Evolutionary conservation across 371 early-diverging fungal species (phyloP).

Genomic region (Rhizopus arrhizus): DNA sequence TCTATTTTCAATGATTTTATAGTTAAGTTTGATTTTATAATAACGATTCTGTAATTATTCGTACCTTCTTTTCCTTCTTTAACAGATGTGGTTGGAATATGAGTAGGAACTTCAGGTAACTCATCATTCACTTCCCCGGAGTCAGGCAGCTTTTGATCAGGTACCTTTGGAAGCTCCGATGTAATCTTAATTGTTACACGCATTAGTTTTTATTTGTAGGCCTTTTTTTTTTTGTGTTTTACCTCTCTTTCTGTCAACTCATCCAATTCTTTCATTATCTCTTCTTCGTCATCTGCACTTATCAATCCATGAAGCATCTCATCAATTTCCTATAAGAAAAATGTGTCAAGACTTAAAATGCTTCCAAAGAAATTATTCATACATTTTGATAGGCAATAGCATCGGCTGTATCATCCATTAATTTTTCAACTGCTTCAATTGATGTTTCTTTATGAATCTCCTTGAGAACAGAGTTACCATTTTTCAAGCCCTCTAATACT

Average conservation of each 20-base stretch:
- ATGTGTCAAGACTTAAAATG: conserved; percentile 17
- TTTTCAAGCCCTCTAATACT: conserved; percentile 79
- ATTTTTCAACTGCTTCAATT: conserved; percentile 87
- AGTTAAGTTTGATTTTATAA: no score
- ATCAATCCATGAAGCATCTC: conserved; percentile 73
- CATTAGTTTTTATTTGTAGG: neutral
- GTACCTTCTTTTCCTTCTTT: conserved; percentile 4
- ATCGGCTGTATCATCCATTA: conserved; percentile 96
- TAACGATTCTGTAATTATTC: no score
- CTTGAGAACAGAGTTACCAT: conserved; percentile 85
- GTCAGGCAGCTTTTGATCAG: conserved; percentile 28
- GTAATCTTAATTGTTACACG: neutral
- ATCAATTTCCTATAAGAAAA: conserved; percentile 69
- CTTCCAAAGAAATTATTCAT: conserved; percentile 2
- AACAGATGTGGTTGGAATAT: conserved; percentile 20
- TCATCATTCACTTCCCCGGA: conserved; percentile 17
- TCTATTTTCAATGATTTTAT: neutral
- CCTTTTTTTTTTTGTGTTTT: conserved; percentile 5
- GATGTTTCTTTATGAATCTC: conserved; percentile 90
- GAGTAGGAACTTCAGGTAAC: conserved; percentile 42
- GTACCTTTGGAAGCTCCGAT: conserved; percentile 39
- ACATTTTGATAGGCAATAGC: conserved; percentile 94
- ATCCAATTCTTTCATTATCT: conserved; percentile 79
- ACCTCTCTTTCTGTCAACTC: conserved; percentile 55
- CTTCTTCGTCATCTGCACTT: conserved; percentile 84